Conservation (phyloP, 257 asterid species). For the Solanum habrochaites region DNA sequence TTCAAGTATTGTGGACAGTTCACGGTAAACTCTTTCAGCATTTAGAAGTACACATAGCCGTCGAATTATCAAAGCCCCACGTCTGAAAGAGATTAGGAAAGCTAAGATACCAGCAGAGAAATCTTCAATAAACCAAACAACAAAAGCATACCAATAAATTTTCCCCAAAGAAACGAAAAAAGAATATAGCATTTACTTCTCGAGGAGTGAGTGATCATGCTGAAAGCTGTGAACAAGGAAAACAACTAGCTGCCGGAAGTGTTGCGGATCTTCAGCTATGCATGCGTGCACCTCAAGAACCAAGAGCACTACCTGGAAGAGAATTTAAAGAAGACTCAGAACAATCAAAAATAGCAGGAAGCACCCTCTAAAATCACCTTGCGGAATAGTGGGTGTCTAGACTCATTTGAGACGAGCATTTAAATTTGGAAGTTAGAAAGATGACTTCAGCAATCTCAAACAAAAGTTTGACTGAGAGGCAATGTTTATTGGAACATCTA, state of each 20-base stretch:
- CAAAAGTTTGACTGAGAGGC: background rate
- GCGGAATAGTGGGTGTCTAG: background rate
- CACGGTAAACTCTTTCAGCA: constrained; percentile 85
- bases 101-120: background rate
- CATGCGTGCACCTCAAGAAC: constrained; percentile 98
- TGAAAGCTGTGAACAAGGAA: constrained; percentile 67
- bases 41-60: constrained; percentile 88
- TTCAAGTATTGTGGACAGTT: constrained; percentile 79
- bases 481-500: background rate
- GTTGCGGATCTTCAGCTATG: constrained; percentile 79
- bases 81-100: constrained; percentile 32
- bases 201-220: constrained; percentile 79
- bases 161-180: background rate
- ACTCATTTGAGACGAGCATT: background rate
- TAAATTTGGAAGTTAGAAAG: background rate
- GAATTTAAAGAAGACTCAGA: background rate
- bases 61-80: constrained; percentile 90
- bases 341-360: background rate
- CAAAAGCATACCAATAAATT: background rate
- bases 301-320: constrained; percentile 80
- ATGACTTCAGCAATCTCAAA: background rate
- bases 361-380: background rate
- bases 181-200: constrained; percentile 46
- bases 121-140: background rate
- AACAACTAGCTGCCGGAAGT: constrained; percentile 71